Evolutionary conservation across 2,329 filamentous ascomycete genomes (phyloP).

Genomic region (Ceratocystis lukuohia): DNA sequence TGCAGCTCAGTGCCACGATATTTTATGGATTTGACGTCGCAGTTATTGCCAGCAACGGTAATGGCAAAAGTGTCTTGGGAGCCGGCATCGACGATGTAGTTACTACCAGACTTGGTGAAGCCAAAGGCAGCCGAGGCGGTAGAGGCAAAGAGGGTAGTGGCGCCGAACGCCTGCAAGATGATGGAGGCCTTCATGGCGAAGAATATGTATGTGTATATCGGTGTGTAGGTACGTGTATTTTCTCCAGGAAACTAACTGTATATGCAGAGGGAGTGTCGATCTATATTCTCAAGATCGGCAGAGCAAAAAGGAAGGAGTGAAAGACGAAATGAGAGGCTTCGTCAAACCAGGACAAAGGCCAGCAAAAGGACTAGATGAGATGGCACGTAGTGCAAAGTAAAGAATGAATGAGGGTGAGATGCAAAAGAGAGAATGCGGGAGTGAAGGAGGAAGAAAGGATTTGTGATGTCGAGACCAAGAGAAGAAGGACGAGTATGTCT

Average conservation of each 20-base stretch:
- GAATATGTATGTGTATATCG: no score
- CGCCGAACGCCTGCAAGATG: constrained; percentile 10
- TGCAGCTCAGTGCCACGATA: constrained; percentile 48
- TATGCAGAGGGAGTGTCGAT: not conserved
- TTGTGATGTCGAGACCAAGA: not conserved
- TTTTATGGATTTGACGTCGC: constrained; percentile 51
- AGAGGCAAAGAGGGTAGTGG: constrained; percentile 21
- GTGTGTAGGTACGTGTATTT: not conserved
- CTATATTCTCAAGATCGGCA: not conserved
- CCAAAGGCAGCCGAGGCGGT: constrained; percentile 31
- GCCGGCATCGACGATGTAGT: constrained; percentile 36
- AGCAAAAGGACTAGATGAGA: not conserved
- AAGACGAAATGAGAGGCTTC: constrained; percentile 16
- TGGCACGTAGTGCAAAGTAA: not conserved
- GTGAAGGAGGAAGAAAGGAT: constrained; percentile 5
- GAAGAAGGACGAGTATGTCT: no score
- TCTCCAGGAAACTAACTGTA: constrained; percentile 9
- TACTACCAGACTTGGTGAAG: constrained; percentile 29
- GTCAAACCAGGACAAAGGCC: constrained; percentile 17
- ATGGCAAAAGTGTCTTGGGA: constrained; percentile 37
- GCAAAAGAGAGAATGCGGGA: constrained; percentile 4
- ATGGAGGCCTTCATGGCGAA: constrained; percentile 13
- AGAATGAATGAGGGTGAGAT: constrained; percentile 3
- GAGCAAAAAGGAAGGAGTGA: not conserved
- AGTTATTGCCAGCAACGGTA: constrained; percentile 39